Conservation (phyloP, 2,329 filamentous ascomycete species). For the Penicillium sp. region DNA sequence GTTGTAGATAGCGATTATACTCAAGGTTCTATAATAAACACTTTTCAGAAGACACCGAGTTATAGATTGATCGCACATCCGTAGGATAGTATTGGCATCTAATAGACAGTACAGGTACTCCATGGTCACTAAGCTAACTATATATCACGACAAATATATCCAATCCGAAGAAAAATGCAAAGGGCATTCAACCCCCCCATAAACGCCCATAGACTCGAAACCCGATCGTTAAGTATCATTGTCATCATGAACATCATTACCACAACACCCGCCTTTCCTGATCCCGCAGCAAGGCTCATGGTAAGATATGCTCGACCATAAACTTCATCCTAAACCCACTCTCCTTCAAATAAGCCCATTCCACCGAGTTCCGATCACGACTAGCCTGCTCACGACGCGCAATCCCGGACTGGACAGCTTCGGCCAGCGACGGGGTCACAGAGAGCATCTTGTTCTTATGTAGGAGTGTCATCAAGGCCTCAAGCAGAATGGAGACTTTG, state of each 20-base stretch:
- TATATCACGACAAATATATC: not conserved
- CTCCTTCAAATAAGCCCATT: slow-evolving; percentile 35
- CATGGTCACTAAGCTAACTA: not conserved
- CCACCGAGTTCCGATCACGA: slow-evolving; percentile 28
- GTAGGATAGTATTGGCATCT: not conserved
- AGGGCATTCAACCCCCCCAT: not conserved
- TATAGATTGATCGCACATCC: not conserved
- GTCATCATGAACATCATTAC: slow-evolving; percentile 6
- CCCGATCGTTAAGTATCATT: slow-evolving; percentile 3
- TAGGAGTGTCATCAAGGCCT: slow-evolving; percentile 54
- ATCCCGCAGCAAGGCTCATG: not conserved
- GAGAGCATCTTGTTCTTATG: slow-evolving; percentile 28
- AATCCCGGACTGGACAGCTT: slow-evolving; percentile 48
- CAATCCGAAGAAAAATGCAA: not conserved
- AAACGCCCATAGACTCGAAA: not conserved
- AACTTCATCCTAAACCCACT: slow-evolving; percentile 35
- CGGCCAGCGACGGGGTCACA: slow-evolving; percentile 32
- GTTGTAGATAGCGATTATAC: slow-evolving; percentile 10
- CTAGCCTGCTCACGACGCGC: slow-evolving; percentile 39
- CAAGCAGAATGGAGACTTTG: slow-evolving; percentile 61
- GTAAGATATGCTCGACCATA: slow-evolving; percentile 29
- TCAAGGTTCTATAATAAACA: not conserved
- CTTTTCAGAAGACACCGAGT: not conserved
- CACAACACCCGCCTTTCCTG: not conserved
- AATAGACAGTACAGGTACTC: not conserved